Evolutionary conservation across 331 rosid species (phyloP).

Genomic region (Saraca asoca): DNA sequence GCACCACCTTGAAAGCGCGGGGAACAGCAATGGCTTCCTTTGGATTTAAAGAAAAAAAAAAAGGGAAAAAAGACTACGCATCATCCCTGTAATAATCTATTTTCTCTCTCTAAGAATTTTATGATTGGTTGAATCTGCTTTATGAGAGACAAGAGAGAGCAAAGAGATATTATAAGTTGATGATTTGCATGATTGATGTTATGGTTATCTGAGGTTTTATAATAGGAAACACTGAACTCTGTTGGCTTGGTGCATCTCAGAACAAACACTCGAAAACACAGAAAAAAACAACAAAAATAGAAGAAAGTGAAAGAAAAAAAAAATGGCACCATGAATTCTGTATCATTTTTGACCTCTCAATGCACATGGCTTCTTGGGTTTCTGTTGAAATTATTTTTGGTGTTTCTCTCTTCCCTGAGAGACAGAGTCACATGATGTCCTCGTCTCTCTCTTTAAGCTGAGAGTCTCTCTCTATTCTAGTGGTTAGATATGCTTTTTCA

Average conservation of each 20-base stretch:
- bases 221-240: conserved; percentile 41
- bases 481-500: conserved; percentile 41
- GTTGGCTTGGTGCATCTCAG: conserved; percentile 12
- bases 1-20: conserved; percentile 56
- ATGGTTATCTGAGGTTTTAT: conserved; percentile 30
- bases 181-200: conserved; percentile 23
- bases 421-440: conserved; percentile 59
- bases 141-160: conserved; percentile 15
- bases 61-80: conserved; percentile 11
- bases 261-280: conserved; percentile 25
- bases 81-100: conserved; percentile 28
- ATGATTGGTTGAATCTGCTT: conserved; percentile 36
- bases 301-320: conserved; percentile 26
- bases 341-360: conserved; percentile 68
- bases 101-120: conserved; percentile 35
- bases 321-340: conserved; percentile 47
- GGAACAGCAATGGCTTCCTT: conserved; percentile 51
- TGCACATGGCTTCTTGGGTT: conserved; percentile 90
- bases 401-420: conserved; percentile 39
- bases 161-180: conserved; percentile 26
- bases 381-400: conserved; percentile 50
- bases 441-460: conserved; percentile 33
- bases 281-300: conserved; percentile 5
- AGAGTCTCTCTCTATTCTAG: conserved; percentile 35
- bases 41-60: conserved; percentile 32